Base-by-base conservation (phyloP, 768 basidiomycete species). In the Trametes cingulata region DNA sequence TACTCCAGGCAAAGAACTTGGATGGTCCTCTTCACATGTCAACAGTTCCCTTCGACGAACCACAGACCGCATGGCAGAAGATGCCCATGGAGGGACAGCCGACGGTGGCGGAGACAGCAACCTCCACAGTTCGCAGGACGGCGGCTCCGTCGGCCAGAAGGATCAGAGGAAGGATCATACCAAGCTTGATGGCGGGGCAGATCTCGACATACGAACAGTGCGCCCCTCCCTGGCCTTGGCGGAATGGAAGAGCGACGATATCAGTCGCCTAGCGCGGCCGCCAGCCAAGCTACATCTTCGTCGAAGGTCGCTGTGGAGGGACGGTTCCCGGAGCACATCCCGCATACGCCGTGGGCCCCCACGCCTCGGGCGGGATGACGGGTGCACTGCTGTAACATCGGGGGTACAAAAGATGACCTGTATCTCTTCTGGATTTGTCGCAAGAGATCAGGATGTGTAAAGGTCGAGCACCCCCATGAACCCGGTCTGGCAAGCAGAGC, bases 161-260 rank as follows among this genome's bases (percentile, higher is more conserved):
- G 37, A 27, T n/a, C 39, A 24, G 15, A 40, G 47, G 39, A 40
- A 24, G 24, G 6, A 41, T 22, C 36, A 17, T 37, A 48, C 37
- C 46, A 50, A 50, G 22, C 24, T 13, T 42, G 40, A 42, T 55
- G 52, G 41, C 52, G 15, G 39, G 52, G 46, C 20, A 36, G 20
- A 56, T 50, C 47, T 22, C 51, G 20, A 52, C 20, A 40, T 24
- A n/a, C 58, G 58, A 37, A 35, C 24, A 29, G 35, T 13, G 15
- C 6, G 6, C 20, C 25, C 19, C 12, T 7, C 7, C 47, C 33
- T 41, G 33, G 60, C 40, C 57, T 56, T 61, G 53, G 53, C 52
- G 42, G 40, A 55, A 61, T 61, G 60, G 60, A 61, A 61, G 53
- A n/a, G 17, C 24, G 40, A 42, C 47, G 24, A 41, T 53, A 37